A percentile compares a stretch with the other conserved stretches of the same genome.
Conservation (phyloP, 2,329 filamentous ascomycete species). For the Nemania diffusa region DNA sequence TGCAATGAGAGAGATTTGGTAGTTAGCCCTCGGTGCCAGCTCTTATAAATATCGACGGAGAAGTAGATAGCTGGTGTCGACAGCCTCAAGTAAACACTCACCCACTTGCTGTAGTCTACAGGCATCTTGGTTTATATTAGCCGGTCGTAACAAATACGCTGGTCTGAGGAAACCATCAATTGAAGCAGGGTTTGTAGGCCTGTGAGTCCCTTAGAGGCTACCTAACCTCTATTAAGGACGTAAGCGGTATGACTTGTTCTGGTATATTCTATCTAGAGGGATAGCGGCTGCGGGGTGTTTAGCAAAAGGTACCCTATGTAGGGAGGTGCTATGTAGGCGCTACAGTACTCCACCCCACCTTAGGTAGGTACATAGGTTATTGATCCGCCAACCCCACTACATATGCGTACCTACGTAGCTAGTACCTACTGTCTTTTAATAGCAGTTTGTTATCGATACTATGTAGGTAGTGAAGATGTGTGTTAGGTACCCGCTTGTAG, state of each 20-base stretch:
- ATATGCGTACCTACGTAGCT: neutral
- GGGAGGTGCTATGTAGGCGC: neutral
- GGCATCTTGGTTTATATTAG: slow-evolving; percentile 55
- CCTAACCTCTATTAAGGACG: no score
- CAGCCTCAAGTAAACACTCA: slow-evolving; percentile 46
- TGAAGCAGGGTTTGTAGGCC: neutral
- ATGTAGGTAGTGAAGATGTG: neutral
- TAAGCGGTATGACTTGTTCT: slow-evolving; percentile 18
- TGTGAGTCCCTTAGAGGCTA: neutral
- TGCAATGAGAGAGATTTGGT: slow-evolving; percentile 49
- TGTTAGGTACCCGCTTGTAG: neutral
- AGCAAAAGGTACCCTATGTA: neutral
- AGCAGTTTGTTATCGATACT: neutral
- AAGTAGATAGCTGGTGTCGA: neutral
- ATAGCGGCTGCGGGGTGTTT: slow-evolving; percentile 11
- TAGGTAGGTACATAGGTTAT: no score
- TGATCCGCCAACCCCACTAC: neutral
- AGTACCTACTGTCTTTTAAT: no score
- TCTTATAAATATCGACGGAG: neutral
- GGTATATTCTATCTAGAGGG: slow-evolving; percentile 25
- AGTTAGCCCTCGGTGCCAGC: slow-evolving; percentile 17
- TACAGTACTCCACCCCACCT: neutral
- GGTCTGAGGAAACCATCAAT: neutral
- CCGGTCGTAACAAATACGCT: neutral
- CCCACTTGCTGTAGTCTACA: slow-evolving; percentile 76